Conservation (phyloP, 2,329 filamentous ascomycete species). For the Fusarium poae region DNA sequence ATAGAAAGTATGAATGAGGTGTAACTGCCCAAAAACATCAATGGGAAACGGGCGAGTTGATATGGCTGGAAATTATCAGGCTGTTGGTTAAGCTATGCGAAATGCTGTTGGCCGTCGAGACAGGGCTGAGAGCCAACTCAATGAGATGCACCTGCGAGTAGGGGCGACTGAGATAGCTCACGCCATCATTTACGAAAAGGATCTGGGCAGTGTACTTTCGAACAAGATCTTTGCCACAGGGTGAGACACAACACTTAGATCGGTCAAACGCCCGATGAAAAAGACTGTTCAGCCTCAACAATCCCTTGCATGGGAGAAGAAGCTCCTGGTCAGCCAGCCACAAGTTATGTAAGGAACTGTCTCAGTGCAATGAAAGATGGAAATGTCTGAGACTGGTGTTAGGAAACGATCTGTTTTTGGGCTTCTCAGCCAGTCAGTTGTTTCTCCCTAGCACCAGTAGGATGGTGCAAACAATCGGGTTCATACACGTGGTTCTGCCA, state of each 20-base stretch:
- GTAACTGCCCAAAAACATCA: fast-evolving
- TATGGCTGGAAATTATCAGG: neutral
- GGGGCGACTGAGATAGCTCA: neutral
- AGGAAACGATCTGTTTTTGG: fast-evolving
- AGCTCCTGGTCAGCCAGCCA: neutral
- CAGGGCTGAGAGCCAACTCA: neutral
- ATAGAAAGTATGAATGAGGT: too few species aligned
- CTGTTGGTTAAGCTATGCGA: fast-evolving
- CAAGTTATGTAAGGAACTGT: neutral
- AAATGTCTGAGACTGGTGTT: neutral
- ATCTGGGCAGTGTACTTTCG: neutral
- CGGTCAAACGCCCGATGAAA: too few species aligned
- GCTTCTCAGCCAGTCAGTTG: neutral
- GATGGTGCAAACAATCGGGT: neutral
- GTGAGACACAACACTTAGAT: neutral
- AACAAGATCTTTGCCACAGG: neutral
- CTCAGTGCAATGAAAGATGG: neutral
- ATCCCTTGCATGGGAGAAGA: neutral
- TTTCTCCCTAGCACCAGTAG: too few species aligned
- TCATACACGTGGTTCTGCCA: neutral
- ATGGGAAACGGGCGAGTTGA: neutral
- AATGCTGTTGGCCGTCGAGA: neutral
- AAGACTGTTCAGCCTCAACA: neutral
- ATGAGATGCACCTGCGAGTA: neutral
- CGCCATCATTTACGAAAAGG: neutral